A percentile compares a stretch with the other conserved stretches of the same genome.
Conservation (phyloP, 345 rosid genomes). For the Zanthoxylum bungeanum region DNA sequence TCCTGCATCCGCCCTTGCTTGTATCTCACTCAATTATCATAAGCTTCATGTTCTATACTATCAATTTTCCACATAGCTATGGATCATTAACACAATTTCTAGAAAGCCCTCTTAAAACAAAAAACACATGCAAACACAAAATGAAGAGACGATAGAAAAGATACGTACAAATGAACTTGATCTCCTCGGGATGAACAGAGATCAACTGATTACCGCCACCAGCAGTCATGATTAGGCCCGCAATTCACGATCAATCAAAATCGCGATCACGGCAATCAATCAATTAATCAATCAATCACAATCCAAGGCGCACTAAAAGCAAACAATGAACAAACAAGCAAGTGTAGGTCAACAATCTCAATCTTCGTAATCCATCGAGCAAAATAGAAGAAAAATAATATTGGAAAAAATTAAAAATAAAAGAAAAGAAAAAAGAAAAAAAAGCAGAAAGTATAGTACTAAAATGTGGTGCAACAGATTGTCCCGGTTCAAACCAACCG, state of each 20-base stretch:
- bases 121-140: neutral
- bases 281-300: slow-evolving; percentile 8
- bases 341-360: slow-evolving; percentile 5
- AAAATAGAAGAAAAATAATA: neutral
- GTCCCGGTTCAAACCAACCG: slow-evolving; percentile 11
- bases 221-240: slow-evolving; percentile 49
- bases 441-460: slow-evolving; percentile 21
- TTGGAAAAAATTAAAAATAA: slow-evolving; percentile 6
- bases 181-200: slow-evolving; percentile 94
- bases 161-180: slow-evolving; percentile 70
- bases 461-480: slow-evolving; percentile 29
- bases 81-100: no score
- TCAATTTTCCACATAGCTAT: neutral
- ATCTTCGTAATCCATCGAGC: neutral
- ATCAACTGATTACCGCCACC: slow-evolving; percentile 62
- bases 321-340: neutral
- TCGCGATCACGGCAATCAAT: slow-evolving; percentile 11
- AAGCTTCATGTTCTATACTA: neutral
- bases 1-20: no score
- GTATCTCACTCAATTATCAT: neutral
- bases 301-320: neutral
- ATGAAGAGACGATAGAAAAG: slow-evolving; percentile 6
- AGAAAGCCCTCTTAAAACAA: neutral
- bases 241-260: slow-evolving; percentile 16
- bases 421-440: neutral